Percentiles rank a stretch among this genome's conserved stretches.
Evolutionary conservation across 257 asterid genomes (phyloP).

Genomic region (Pogostemon cablin): DNA sequence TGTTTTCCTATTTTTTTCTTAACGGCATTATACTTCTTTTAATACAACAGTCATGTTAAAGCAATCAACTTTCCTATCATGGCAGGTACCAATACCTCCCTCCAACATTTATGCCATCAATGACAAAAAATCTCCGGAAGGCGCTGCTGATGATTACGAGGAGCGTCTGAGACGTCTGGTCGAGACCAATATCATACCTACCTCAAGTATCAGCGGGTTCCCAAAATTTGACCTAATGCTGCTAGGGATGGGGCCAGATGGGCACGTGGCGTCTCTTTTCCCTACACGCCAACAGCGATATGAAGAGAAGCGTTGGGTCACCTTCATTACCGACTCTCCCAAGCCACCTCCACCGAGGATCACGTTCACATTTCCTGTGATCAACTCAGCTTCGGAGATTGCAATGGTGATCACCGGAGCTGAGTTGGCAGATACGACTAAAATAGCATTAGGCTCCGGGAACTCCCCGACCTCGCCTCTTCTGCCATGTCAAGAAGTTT

Average conservation of each 20-base stretch:
- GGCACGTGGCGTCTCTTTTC: conserved; percentile 88
- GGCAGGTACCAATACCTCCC: conserved; percentile 69
- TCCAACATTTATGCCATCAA: conserved; percentile 61
- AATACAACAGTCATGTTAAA: neutral
- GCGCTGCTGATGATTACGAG: conserved; percentile 78
- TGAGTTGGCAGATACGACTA: conserved; percentile 54
- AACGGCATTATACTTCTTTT: neutral
- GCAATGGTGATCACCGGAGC: conserved; percentile 89
- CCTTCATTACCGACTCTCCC: conserved; percentile 85
- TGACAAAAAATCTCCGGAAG: conserved; percentile 58
- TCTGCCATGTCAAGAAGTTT: conserved; percentile 58
- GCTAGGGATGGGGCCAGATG: conserved; percentile 89
- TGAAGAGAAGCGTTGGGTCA: conserved; percentile 73
- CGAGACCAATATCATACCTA: conserved; percentile 42
- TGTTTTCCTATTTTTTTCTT: neutral
- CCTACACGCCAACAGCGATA: conserved; percentile 61
- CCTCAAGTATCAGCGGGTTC: conserved; percentile 52
- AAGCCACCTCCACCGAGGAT: conserved; percentile 78
- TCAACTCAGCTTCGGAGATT: conserved; percentile 71
- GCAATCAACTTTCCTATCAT: neutral
- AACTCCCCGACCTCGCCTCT: conserved; percentile 28
- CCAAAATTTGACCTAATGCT: conserved; percentile 84
- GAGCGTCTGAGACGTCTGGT: conserved; percentile 54
- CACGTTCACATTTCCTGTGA: conserved; percentile 86
- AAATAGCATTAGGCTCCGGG: conserved; percentile 42